These are phyloP conservation scores for Rhinocladiella similis DNA, from an alignment of 2,329 filamentous ascomycete species.

Conservation along the genomic window DNA sequence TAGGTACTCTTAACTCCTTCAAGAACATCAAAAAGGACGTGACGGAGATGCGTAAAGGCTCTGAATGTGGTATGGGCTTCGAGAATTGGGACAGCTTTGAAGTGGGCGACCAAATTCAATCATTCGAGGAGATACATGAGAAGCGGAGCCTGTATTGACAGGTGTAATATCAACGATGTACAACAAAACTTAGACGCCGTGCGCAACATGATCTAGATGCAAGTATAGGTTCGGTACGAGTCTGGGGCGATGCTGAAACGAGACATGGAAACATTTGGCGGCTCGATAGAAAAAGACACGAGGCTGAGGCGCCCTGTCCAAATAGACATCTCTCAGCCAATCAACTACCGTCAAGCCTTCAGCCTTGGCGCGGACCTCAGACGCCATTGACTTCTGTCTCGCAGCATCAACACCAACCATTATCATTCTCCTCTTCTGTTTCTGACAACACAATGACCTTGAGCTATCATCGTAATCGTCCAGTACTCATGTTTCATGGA, in stretches of 20 bases:
- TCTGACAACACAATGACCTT: constrained; percentile 2
- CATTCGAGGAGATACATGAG: constrained; percentile 76
- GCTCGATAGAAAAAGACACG: constrained; percentile 12
- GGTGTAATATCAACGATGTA: neutral
- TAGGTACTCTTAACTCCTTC: constrained; percentile 76
- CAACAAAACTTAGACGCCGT: neutral
- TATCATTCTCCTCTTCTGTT: neutral
- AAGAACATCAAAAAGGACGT: constrained; percentile 94
- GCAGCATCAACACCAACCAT: constrained; percentile 17
- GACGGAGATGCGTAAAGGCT: constrained; percentile 82
- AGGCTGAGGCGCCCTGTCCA: constrained; percentile 7
- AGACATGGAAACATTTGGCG: constrained; percentile 8
- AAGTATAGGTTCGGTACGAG: no score
- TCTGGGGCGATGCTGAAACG: neutral
- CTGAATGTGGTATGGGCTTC: constrained; percentile 90
- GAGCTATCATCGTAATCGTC: neutral
- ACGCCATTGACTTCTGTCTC: neutral
- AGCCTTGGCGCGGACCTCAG: constrained; percentile 15
- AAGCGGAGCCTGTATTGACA: constrained; percentile 55
- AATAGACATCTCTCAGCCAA: constrained; percentile 11
- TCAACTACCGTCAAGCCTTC: constrained; percentile 2
- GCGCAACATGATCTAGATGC: no score
- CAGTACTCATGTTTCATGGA: constrained; percentile 10
- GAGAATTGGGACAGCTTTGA: constrained; percentile 75
- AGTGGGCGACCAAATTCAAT: constrained; percentile 82